Base-by-base conservation (phyloP, 768 basidiomycete genomes). In the Pleurotus djamor region DNA sequence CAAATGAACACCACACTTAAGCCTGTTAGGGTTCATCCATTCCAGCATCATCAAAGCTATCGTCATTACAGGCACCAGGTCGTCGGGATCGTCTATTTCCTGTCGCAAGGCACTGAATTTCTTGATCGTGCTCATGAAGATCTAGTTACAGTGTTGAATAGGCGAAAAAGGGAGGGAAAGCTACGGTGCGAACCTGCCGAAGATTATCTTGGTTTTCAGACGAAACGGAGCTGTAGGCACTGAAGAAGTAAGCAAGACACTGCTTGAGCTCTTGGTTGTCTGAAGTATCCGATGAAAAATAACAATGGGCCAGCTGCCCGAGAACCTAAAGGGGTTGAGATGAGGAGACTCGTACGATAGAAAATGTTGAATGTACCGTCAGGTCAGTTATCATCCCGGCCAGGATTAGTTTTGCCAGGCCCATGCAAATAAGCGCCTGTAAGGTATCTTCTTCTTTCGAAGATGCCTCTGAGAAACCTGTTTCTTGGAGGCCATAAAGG, bases 201-300 rank as follows among this genome's bases (percentile, higher is more conserved):
- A 97, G 87, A n/a, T 82, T 72, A 14, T 80, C 71, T 71, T 97
- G 95, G 66, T 96, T 92, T 17, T 65, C 65, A 4, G 82, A 70
- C 0, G 88, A 87, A n/a, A 92, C 92, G 71, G 87, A 92, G 70
- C 91, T 91, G 67, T 89, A 97, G 0, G 87, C 85, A 1, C 86
- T 90, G 73, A 96, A 87, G 79, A 96, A 96, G 69, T 89, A 91
- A 3, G 88, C 82, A 41, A 97, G 72, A 65, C 89, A 94, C 70
- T 98, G 96, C 44, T 92, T 82, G 14, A 98, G 77, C 58, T 89
- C 84, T 60, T 92, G 88, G 65, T 96, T 98, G 33, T 86, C 83
- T 13, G 75, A 80, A 2, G 92, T 96, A 57, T 88, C 83, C 1
- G 92, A 92, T 0, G 90, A 91, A 51, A 97, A 79, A 70, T 91